These are phyloP conservation scores for Aspergillus brunneoviolaceus DNA, from an alignment of 2,329 filamentous ascomycete species.

Conservation along the genomic window DNA sequence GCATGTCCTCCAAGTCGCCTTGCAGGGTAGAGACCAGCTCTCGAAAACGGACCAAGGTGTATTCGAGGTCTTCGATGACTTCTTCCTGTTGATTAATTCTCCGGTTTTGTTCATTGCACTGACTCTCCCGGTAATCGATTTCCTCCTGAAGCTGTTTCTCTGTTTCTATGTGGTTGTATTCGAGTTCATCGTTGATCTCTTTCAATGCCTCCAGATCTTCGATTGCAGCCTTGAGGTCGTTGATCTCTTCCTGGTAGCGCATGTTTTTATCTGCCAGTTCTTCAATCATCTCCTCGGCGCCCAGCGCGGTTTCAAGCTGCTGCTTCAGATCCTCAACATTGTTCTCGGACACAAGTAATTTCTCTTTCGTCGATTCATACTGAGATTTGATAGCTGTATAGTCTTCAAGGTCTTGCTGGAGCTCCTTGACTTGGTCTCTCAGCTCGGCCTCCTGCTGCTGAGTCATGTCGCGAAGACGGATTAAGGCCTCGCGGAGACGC, in stretches of 20 bases:
- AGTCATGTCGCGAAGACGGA: conserved; percentile 81
- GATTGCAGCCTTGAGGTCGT: conserved; percentile 76
- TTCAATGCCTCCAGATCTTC: conserved; percentile 86
- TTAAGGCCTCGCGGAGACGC: conserved; percentile 77
- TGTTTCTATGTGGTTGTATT: conserved; percentile 87
- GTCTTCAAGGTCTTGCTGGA: conserved; percentile 73
- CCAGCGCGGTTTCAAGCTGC: conserved; percentile 84
- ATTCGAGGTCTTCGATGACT: conserved; percentile 81
- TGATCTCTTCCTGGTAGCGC: conserved; percentile 76
- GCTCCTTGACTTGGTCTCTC: conserved; percentile 68
- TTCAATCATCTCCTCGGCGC: conserved; percentile 91
- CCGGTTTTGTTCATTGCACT: conserved; percentile 79
- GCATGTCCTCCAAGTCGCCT: conserved; percentile 84
- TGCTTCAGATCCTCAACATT: conserved; percentile 82
- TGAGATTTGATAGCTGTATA: conserved; percentile 66
- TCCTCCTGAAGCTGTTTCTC: conserved; percentile 94
- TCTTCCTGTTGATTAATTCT: conserved; percentile 75
- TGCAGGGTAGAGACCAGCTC: conserved; percentile 85
- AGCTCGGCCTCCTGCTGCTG: conserved; percentile 81
- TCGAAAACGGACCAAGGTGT: conserved; percentile 82
- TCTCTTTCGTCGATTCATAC: conserved; percentile 68
- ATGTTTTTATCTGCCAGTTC: conserved; percentile 86
- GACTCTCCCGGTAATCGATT: conserved; percentile 79
- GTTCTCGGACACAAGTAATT: conserved; percentile 68
- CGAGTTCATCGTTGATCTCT: conserved; percentile 91